Evolutionary conservation across 2,329 filamentous ascomycete species (phyloP), one percentile per base, ranked within the genome.

Genomic region (Aspergillus tubingensis): DNA sequence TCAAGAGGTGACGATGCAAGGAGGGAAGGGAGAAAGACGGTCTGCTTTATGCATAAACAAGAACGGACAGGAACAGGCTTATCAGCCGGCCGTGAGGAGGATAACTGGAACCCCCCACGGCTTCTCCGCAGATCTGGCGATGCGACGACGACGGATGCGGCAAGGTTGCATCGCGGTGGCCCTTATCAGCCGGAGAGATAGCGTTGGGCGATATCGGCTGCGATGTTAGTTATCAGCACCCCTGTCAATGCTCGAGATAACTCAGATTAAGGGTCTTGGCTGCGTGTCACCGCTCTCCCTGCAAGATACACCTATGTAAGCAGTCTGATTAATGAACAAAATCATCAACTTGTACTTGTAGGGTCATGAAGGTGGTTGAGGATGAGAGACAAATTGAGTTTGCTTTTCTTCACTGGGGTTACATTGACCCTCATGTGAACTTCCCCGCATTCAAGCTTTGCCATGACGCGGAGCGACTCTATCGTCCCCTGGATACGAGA

Each of bases 81-180:
- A 50, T 50, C 25, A 17, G 15, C 47, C 15, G 25, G 47, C 13
- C 23, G 25, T 27, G 25, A n/a, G 23, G 21, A 17, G 27, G 47
- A 30, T 49, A 49, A 49, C 47, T 17, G 30, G 30, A 21, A 36
- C 32, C 32, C 47, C 47, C 47, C 47, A 50, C 47, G 25, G 41
- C 41, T 50, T 32, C 47, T 50, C 47, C 47, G 25, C 47, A 32
- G 15, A 50, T 50, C 47, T 44, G 47, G 47, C n/a, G 47, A 50
- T 27, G 44, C 32, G 44, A 30, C 44, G 23, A 49, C 47, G 44
- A 49, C 47, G 47, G 25, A 50, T 50, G 25, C 47, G 47, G 47
- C 47, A 17, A 30, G 47, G 47, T 50, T 50, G 47, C 47, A 50
- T 50, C 15, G 47, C 47, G 23, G 43, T 7, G 5, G n/a, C 3